Conservation (phyloP, 352 stramenopile genomes). For the Pythium diclinum region DNA sequence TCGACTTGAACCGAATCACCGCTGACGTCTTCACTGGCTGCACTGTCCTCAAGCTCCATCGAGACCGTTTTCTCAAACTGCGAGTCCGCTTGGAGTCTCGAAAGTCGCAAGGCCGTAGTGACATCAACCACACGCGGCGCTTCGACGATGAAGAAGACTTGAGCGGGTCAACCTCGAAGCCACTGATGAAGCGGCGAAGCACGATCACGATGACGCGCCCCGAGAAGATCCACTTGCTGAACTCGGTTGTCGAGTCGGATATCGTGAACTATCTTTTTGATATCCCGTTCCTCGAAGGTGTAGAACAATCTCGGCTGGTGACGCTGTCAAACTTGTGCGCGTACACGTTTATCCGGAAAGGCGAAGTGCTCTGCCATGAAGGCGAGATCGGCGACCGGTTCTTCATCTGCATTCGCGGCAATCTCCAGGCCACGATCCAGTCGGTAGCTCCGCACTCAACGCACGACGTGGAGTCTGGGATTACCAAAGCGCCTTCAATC, state of each 20-base stretch:
- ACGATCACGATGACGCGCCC: constrained; percentile 32
- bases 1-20: constrained; percentile 58
- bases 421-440: constrained; percentile 46
- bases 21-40: constrained; percentile 52
- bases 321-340: constrained; percentile 67
- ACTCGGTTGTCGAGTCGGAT: constrained; percentile 63
- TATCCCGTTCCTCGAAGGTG: constrained; percentile 62
- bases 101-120: constrained; percentile 14
- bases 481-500: neutral
- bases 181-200: constrained; percentile 5
- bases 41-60: constrained; percentile 55
- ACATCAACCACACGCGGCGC: constrained; percentile 46
- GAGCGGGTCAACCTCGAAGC: constrained; percentile 2
- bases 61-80: constrained; percentile 49
- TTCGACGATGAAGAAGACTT: constrained; percentile 33
- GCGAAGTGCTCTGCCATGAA: constrained; percentile 50
- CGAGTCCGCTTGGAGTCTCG: constrained; percentile 28
- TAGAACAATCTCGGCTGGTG: constrained; percentile 54
- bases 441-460: neutral
- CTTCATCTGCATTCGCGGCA: constrained; percentile 67
- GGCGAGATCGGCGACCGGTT: constrained; percentile 61
- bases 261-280: constrained; percentile 63
- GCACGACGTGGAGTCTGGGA: neutral
- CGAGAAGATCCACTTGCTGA: constrained; percentile 64
- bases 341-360: constrained; percentile 53